Conservation (phyloP, 2,329 filamentous ascomycete species). For the Fusarium hainanense region DNA sequence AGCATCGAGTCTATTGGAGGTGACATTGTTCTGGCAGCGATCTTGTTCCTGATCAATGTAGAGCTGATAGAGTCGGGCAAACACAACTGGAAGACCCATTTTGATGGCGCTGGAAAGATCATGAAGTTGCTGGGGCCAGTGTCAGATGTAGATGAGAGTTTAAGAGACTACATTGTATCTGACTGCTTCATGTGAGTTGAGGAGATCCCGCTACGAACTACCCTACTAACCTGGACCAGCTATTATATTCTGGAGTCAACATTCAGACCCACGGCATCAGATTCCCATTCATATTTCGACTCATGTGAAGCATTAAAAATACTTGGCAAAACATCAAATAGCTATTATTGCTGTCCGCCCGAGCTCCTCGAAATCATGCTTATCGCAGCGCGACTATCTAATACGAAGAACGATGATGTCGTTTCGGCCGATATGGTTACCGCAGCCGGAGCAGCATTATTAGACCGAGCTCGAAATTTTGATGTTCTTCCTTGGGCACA, state of each 20-base stretch:
- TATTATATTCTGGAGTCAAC: conserved; percentile 61
- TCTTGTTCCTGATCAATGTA: conserved; percentile 62
- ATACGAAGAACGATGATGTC: conserved; percentile 42
- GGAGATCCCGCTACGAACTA: not conserved
- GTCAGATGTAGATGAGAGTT: conserved; percentile 48
- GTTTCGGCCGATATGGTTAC: conserved; percentile 47
- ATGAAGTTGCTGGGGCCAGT: conserved; percentile 55
- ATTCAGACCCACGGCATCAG: conserved; percentile 53
- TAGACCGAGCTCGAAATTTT: conserved; percentile 54
- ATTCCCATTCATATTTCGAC: conserved; percentile 50
- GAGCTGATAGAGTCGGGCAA: conserved; percentile 62
- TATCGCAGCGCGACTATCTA: conserved; percentile 55
- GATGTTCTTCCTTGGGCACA: conserved; percentile 57
- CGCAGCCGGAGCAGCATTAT: conserved; percentile 48
- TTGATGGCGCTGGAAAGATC: conserved; percentile 59
- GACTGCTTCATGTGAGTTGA: conserved; percentile 59
- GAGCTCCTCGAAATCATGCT: conserved; percentile 58
- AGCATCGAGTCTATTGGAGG: conserved; percentile 52
- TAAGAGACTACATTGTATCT: conserved; percentile 59
- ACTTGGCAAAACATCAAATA: conserved; percentile 56
- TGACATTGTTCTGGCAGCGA: conserved; percentile 58
- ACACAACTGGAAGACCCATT: conserved; percentile 60
- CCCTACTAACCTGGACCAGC: conserved; percentile 41
- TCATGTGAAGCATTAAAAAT: conserved; percentile 53
- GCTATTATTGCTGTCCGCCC: conserved; percentile 60